Conservation (phyloP, 2,329 filamentous ascomycete genomes). For the Magnaporthiopsis poae region DNA sequence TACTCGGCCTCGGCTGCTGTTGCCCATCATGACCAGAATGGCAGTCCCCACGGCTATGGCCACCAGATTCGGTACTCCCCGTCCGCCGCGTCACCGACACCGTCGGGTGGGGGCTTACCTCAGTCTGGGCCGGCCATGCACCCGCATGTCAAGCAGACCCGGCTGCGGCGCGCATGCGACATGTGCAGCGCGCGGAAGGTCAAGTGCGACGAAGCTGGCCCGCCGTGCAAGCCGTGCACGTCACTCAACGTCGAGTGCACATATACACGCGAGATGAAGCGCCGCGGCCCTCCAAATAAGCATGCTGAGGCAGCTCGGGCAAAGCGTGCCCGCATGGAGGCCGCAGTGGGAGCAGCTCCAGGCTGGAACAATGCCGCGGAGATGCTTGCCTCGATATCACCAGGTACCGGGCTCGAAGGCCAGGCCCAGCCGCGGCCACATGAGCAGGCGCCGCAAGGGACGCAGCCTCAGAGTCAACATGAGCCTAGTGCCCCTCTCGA, state of each 20-base stretch:
- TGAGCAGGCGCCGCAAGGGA: slow-evolving; percentile 7
- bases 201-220: slow-evolving; percentile 47
- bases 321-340: slow-evolving; percentile 35
- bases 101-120: not conserved
- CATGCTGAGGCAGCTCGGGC: slow-evolving; percentile 47
- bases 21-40: not conserved
- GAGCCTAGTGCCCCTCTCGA: slow-evolving; percentile 27
- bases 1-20: not conserved
- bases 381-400: not conserved
- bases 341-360: slow-evolving; percentile 8
- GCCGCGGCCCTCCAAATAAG: slow-evolving; percentile 50
- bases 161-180: slow-evolving; percentile 49
- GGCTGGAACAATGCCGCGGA: slow-evolving; percentile 2
- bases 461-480: slow-evolving; percentile 16
- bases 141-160: slow-evolving; percentile 28
- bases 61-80: slow-evolving; percentile 1
- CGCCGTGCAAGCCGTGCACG: slow-evolving; percentile 47
- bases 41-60: not conserved
- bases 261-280: slow-evolving; percentile 46
- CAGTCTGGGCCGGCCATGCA: not conserved
- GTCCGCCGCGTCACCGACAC: not conserved
- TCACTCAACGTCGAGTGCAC: slow-evolving; percentile 51
- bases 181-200: slow-evolving; percentile 55
- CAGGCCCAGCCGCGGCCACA: not conserved
- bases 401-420: not conserved